Evolutionary conservation across 257 asterid genomes (phyloP).

Genomic region (Solanum tarapatanum): DNA sequence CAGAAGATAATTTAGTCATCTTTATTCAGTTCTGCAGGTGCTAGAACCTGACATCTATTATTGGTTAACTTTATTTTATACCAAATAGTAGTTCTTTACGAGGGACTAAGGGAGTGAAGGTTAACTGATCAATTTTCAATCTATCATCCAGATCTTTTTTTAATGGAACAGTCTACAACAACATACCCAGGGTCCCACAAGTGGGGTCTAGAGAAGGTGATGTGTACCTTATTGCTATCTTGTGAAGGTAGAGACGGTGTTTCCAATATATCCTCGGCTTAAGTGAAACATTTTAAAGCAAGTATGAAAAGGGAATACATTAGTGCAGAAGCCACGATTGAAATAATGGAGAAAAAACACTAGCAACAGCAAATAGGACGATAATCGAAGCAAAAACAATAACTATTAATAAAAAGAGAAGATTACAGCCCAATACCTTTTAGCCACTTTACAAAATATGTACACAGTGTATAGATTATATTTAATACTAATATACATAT

Average conservation of each 20-base stretch:
- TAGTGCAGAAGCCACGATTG: not conserved
- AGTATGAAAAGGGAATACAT: not conserved
- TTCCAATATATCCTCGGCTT: not conserved
- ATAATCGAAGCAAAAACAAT: not conserved
- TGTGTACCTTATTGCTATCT: not conserved
- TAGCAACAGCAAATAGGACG: not conserved
- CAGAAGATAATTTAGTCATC: not conserved
- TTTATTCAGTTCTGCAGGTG: not conserved
- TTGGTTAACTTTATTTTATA: not conserved
- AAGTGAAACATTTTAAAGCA: not conserved
- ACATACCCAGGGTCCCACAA: not conserved
- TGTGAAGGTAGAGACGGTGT: not conserved
- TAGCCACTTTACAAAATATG: not conserved
- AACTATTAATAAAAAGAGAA: not conserved
- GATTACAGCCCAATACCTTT: not conserved
- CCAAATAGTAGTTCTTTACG: not conserved
- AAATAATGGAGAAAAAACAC: not conserved
- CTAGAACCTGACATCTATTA: not conserved
- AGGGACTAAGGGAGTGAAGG: not conserved
- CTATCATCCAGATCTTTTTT: not conserved
- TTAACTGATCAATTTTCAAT: not conserved
- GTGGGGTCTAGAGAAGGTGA: not conserved
- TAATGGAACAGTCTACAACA: not conserved
- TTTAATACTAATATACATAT: not conserved
- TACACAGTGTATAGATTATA: not conserved